Conservation (phyloP, 495 filamentous ascomycete species). For the Pyronema omphalodes region DNA sequence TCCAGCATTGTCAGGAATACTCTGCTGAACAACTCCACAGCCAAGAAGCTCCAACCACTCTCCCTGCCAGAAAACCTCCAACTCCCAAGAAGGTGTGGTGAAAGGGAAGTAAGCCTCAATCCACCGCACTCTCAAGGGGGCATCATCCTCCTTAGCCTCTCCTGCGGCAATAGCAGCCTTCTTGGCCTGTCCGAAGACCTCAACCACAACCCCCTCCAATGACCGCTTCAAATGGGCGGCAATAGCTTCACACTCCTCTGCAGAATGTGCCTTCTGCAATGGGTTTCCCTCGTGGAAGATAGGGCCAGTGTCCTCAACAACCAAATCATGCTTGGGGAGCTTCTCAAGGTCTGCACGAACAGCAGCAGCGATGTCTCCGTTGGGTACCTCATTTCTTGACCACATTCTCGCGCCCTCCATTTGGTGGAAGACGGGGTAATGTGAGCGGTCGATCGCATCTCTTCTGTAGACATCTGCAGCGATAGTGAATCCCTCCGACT, state of each 20-base stretch:
- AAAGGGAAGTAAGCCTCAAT: conserved; percentile 95
- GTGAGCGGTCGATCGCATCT: conserved; percentile 82
- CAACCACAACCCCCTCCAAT: conserved; percentile 70
- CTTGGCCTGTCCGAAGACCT: conserved; percentile 66
- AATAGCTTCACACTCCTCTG: conserved; percentile 64
- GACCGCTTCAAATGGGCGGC: conserved; percentile 76
- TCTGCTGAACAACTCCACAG: conserved; percentile 76
- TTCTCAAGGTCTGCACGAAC: conserved; percentile 45
- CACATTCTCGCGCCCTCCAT: conserved; percentile 91
- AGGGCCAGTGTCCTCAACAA: conserved; percentile 66
- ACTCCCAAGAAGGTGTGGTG: conserved; percentile 83
- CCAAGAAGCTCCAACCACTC: conserved; percentile 92
- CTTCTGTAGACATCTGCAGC: conserved; percentile 91
- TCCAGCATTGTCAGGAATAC: conserved; percentile 53
- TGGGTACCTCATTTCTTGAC: conserved; percentile 43
- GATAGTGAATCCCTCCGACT: conserved; percentile 66
- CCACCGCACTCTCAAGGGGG: conserved; percentile 72
- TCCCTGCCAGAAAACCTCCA: conserved; percentile 87
- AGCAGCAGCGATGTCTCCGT: conserved; percentile 40
- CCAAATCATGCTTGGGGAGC: conserved; percentile 49
- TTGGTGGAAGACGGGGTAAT: conserved; percentile 96
- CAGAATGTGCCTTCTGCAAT: conserved; percentile 53
- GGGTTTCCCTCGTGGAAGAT: conserved; percentile 68
- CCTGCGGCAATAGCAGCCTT: conserved; percentile 40
- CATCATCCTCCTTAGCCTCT: conserved; percentile 27